Evolutionary conservation across 495 filamentous ascomycete species (phyloP), one percentile per base, ranked within the genome.

Genomic region (Letharia lupina): DNA sequence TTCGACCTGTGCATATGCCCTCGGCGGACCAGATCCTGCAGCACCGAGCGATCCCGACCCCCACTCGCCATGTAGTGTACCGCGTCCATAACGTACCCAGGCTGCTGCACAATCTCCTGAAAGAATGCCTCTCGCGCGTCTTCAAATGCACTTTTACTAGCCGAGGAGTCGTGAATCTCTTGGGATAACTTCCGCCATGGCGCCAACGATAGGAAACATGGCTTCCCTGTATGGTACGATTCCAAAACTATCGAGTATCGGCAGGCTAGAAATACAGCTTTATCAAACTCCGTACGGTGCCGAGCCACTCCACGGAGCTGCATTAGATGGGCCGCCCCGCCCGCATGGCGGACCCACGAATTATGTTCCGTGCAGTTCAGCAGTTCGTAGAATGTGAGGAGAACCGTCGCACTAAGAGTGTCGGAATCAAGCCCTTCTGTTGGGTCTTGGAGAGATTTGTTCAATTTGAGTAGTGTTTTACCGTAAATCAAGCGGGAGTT

Each of bases 331-430:
- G 72, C 72, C 31, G 76, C 73, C n/a, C 77, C 77, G 8, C 71
- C 65, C 8, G 75, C 75, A 68, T 78, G 77, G 50, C 71, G 71
- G 7, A 77, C 63, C 75, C 77, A 79, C 2, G 75, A 70, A 41
- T 73, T 58, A 15, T 69, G 56, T 28, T 68, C 71, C 40, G 74
- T 79, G 61, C 73, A 74, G 28, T 71, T 69, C 62, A 74, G 70
- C 45, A 76, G 70, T 63, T 79, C 76, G 60, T 74, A 79, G 18
- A 78, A 61, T 11, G 71, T 71, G 4, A 78, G 73, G 12, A 70
- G 52, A n/a, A 76, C 73, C 12, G 72, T 75, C 70, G 69, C 31
- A 74, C 69, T 15, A 71, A 70, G 18, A 63, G 65, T 64, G 23
- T 76, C 73, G 4, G 70, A 62, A 4, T 69, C 70, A 12, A 68